Base-by-base conservation (phyloP, 2,329 filamentous ascomycete genomes). In the Sporothrix schenckii region DNA sequence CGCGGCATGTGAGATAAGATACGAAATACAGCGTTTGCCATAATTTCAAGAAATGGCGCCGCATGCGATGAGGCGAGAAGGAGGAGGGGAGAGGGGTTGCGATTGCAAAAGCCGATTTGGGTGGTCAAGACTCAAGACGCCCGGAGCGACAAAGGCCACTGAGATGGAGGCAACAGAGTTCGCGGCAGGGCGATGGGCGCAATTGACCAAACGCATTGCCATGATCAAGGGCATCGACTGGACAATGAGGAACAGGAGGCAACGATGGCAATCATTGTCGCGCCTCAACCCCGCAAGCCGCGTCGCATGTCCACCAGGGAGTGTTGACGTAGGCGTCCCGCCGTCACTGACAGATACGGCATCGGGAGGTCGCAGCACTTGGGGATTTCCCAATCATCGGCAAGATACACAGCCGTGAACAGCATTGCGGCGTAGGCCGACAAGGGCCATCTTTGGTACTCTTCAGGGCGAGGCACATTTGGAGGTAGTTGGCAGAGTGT, bases 1-100 rank as follows among this genome's bases (percentile, higher is more conserved):
- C 14, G 58, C 21, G 58, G 58, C 41, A 27, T 63, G 39, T 63
- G 58, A 63, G 58, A 47, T 63, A 63, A 63, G 58, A 63, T 63
- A 66, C 61, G 47, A 63, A 39, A 63, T 63, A 66, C 61, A 44
- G 24, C 47, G 24, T 24, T 44, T 14, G n/a, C 58, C 13, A 19
- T 24, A 10, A 63, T 63, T 63, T 27, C 58, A 16, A 47, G n/a
- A 14, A 63, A 63, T 27, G 58, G 58, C 58, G 58, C 58, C 34
- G 27, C 39, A 63, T 39, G 58, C 58, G 58, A 63, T 44, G 56
- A 16, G 34, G 14, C 39, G 34, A 19, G n/a, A 34, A 19, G 30
- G 21, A 39, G 56, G 34, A 11, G 39, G 41, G 41, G 14, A 34
- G 34, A 11, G 39, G 41, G 41, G 14, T 44, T 44, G 4, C 13